Conservation (phyloP, 2,329 filamentous ascomycete species). For the Colletotrichum lentis region DNA sequence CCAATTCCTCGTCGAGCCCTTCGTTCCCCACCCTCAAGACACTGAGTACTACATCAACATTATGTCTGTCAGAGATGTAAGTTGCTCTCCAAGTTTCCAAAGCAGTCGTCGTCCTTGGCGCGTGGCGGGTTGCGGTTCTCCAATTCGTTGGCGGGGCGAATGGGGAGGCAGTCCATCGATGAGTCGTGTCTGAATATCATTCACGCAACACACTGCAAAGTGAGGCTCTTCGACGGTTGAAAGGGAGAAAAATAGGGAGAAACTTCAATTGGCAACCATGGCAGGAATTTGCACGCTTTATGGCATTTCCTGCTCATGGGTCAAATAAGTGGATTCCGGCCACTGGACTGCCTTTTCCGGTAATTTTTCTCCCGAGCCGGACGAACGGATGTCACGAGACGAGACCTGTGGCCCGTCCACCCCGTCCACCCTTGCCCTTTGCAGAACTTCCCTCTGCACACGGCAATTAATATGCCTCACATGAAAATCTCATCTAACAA, state of each 20-base stretch:
- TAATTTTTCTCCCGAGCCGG: conserved; percentile 46
- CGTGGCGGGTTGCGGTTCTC: conserved; percentile 20
- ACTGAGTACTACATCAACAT: conserved; percentile 99
- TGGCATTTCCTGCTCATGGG: conserved; percentile 34
- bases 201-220: conserved; percentile 21
- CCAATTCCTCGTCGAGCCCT: conserved; percentile 97
- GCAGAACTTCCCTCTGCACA: conserved; percentile 18
- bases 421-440: conserved; percentile 31
- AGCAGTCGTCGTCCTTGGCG: conserved; percentile 16
- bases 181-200: conserved; percentile 23
- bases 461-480: conserved; percentile 5
- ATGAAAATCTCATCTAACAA: background rate
- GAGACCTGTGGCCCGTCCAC: conserved; percentile 35
- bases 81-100: conserved; percentile 52
- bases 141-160: conserved; percentile 15
- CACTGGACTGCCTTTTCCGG: conserved; percentile 39
- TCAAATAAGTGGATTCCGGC: conserved; percentile 38
- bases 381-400: conserved; percentile 52
- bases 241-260: conserved; percentile 11
- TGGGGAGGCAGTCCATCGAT: conserved; percentile 26
- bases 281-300: conserved; percentile 35
- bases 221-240: conserved; percentile 16
- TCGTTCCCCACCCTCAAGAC: conserved; percentile 92
- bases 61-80: conserved; percentile 98
- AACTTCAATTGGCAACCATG: conserved; percentile 28